Base-by-base conservation (phyloP, 129 eudicot genomes). In the Centaurea solstitialis region DNA sequence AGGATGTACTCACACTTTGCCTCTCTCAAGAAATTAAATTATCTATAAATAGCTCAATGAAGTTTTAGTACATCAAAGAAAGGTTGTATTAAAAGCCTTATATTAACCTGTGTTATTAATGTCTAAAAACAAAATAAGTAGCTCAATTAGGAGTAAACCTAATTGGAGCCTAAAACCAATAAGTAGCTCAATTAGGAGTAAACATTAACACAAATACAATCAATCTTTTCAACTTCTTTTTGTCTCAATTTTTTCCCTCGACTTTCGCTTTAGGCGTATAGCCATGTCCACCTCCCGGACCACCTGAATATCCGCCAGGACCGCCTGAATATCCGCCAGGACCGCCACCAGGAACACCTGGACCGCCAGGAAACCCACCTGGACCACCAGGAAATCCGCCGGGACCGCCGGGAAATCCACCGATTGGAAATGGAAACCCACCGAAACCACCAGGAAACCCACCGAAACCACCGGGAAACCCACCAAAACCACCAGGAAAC, bases 221-320 rank as follows among this genome's bases (percentile, higher is more conserved):
- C 43, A 45, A 81, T 75, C 20, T 30, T 81, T 68, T 47, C 33
- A 45, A 13, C 43, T 9, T 69, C 61, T 83, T 72, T 21, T 26
- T 24, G 17, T 38, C 47, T 76, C 67, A 50, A 10, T 24, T 21
- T 53, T 59, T 57, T n/a, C 30, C 35, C 40, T 41, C 71, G 9
- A 10, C 59, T 39, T 70, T 12, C 9, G 67, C 6, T 70, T 70
- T 71, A 70, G 70, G 18, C 5, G 5, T 24, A 50, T 26, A 9
- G 9, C 17, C 74, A 13, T 0, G 9, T 17, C 40, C 45, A 26
- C 39, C 80, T 35, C 43, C 79, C 7, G 11, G 57, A 12, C 59
- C 12, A 3, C 74, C 11, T n/a, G 5, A 10, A 21, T 15, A 17
- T 9, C 9, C 70, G 9, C 70, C 57, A 15, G 7, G 12, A 9